Percentiles rank a stretch among this genome's conserved stretches.
Evolutionary conservation across 2,329 filamentous ascomycete genomes (phyloP).

Genomic region (Scytalidium sp.): DNA sequence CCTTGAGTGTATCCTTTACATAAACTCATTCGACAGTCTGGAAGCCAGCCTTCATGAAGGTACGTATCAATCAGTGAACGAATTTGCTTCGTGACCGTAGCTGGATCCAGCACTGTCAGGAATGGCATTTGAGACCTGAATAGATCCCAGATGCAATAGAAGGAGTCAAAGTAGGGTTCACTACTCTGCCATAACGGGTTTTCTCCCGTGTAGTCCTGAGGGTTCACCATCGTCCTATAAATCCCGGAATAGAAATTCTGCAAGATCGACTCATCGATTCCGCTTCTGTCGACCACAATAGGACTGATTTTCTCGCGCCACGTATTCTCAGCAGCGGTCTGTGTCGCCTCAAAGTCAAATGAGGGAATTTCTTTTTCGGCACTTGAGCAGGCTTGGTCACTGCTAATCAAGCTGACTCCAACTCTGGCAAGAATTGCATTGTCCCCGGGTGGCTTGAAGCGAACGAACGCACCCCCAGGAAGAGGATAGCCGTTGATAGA

Average conservation of each 20-base stretch:
- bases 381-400: constrained; percentile 62
- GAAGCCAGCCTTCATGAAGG: constrained; percentile 50
- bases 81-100: constrained; percentile 61
- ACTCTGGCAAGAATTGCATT: constrained; percentile 59
- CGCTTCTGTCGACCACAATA: constrained; percentile 48
- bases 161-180: constrained; percentile 73
- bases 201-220: constrained; percentile 72
- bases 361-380: constrained; percentile 65
- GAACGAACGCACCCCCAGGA: constrained; percentile 60
- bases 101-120: constrained; percentile 66
- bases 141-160: constrained; percentile 70
- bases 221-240: constrained; percentile 67
- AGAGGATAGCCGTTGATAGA: constrained; percentile 52
- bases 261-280: constrained; percentile 51
- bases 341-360: constrained; percentile 59
- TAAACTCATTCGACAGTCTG: constrained; percentile 56
- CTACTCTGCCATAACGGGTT: constrained; percentile 64
- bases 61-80: constrained; percentile 73
- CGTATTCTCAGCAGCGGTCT: constrained; percentile 46
- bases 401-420: constrained; percentile 68
- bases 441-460: constrained; percentile 49
- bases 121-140: constrained; percentile 69
- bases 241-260: constrained; percentile 68
- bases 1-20: constrained; percentile 72
- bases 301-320: constrained; percentile 62